Conservation (phyloP, 345 rosid genomes). For the Lepidium africanum region DNA sequence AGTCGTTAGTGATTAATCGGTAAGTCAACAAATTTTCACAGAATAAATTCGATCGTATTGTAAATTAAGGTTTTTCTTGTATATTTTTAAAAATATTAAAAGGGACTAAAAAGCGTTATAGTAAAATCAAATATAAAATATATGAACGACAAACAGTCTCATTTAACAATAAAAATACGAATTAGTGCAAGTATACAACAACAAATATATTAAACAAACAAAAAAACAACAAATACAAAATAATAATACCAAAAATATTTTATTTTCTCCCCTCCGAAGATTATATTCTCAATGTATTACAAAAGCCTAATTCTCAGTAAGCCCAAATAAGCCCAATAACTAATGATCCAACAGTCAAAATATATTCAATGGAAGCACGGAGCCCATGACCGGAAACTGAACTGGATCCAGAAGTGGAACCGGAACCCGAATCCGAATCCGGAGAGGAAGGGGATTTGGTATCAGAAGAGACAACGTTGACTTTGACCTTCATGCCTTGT, state of each 20-base stretch:
- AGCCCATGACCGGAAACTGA: conserved; percentile 8
- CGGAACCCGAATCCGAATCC: neutral
- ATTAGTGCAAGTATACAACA: neutral
- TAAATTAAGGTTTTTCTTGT: too few species aligned
- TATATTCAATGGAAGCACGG: conserved; percentile 2
- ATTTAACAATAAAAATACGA: neutral
- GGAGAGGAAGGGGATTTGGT: conserved; percentile 26
- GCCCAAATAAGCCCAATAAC: conserved; percentile 16
- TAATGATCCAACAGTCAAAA: conserved; percentile 14
- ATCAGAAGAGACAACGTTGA: conserved; percentile 46
- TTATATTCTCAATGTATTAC: neutral
- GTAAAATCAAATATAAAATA: neutral
- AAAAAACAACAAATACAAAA: neutral
- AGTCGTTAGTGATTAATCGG: too few species aligned
- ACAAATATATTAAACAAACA: neutral
- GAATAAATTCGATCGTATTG: too few species aligned
- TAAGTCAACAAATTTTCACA: too few species aligned
- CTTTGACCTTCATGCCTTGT: conserved; percentile 84
- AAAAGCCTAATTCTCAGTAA: conserved; percentile 1
- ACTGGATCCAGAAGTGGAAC: neutral
- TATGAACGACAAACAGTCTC: too few species aligned
- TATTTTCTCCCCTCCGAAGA: neutral
- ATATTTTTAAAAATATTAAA: too few species aligned
- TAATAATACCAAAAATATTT: neutral
- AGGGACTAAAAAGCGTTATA: too few species aligned